A percentile compares a stretch with the other conserved stretches of the same genome.
Evolutionary conservation across 306 rosid species (phyloP).

Genomic region (Carpinus viminea): DNA sequence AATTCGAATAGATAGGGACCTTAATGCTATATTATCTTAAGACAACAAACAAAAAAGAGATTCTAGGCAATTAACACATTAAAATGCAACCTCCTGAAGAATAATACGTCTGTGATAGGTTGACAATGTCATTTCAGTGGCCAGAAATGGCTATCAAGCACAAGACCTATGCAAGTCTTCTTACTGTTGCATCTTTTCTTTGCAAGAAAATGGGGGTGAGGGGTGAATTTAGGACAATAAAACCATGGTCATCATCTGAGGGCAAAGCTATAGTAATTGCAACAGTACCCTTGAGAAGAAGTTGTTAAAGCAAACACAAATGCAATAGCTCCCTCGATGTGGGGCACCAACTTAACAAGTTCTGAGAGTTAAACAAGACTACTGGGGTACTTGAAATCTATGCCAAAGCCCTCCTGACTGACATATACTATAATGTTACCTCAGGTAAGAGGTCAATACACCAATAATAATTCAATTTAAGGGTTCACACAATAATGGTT

Average conservation of each 20-base stretch:
- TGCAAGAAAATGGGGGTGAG: too few species aligned
- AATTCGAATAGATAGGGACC: background rate
- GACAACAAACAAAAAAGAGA: too few species aligned
- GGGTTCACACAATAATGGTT: background rate
- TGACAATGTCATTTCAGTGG: background rate
- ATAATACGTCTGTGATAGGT: background rate
- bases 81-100: background rate
- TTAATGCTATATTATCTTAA: too few species aligned
- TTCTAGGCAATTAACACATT: too few species aligned
- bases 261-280: background rate
- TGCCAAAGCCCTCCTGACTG: too few species aligned
- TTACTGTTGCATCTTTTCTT: too few species aligned
- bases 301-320: background rate
- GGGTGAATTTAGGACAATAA: too few species aligned
- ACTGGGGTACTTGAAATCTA: too few species aligned
- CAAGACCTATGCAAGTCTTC: background rate
- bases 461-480: background rate
- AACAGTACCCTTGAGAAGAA: background rate
- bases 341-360: background rate
- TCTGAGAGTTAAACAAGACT: background rate
- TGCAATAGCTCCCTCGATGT: background rate
- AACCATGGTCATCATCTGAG: background rate
- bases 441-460: background rate
- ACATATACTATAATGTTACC: background rate
- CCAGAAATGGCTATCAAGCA: background rate